These are phyloP conservation scores for Athelia sp. DNA, from an alignment of 1,284 basidiomycete species.

Conservation along the genomic window DNA sequence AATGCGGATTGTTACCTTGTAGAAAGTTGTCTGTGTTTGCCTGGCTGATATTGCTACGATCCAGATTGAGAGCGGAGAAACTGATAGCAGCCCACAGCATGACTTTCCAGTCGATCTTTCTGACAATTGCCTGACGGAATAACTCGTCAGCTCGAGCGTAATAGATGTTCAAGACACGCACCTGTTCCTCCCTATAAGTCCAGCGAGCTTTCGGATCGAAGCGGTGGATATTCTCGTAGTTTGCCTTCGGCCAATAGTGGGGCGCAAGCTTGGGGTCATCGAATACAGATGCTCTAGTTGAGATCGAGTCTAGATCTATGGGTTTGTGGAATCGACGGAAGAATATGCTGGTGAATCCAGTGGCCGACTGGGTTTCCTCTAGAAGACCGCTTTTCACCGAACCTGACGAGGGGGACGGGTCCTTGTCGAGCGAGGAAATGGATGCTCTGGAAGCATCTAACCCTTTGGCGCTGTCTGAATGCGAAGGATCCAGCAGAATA, in stretches of 20 bases:
- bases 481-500: too few relatives aligned
- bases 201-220: conserved; percentile 66
- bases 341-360: conserved; percentile 17
- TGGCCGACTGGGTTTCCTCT: background rate
- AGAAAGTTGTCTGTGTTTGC: conserved; percentile 69
- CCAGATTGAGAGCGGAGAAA: conserved; percentile 41
- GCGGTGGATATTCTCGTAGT: conserved; percentile 60
- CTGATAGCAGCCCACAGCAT: conserved; percentile 41
- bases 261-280: conserved; percentile 49
- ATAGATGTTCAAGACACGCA: conserved; percentile 17
- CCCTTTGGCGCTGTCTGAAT: too few relatives aligned
- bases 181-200: conserved; percentile 65
- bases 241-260: conserved; percentile 47
- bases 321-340: conserved; percentile 17
- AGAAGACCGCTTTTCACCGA: too few relatives aligned
- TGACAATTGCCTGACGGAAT: conserved; percentile 27
- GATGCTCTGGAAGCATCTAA: too few relatives aligned
- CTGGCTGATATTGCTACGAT: conserved; percentile 46
- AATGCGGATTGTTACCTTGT: conserved; percentile 6
- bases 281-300: conserved; percentile 50
- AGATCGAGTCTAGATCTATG: conserved; percentile 33
- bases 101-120: conserved; percentile 46
- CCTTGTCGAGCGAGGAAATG: too few relatives aligned
- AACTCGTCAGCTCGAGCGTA: too few relatives aligned
- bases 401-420: too few relatives aligned